These are phyloP conservation scores for Aechmea fasciata DNA, from an alignment of 176 grass and related monocot species.

Conservation along the genomic window DNA sequence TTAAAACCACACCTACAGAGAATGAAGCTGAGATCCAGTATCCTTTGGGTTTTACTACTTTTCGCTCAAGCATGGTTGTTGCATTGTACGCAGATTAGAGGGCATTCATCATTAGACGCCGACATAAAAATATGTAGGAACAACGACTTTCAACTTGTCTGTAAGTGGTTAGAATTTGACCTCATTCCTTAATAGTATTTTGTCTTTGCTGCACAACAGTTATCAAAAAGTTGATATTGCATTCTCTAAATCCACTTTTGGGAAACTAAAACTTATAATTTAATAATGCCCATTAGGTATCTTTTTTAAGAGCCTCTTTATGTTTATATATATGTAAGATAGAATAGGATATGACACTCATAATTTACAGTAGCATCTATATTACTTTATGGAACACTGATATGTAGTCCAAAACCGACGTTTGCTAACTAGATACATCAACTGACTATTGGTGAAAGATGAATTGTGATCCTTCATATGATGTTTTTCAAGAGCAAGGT, in stretches of 20 bases:
- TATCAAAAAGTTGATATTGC: not conserved
- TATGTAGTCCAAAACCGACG: not conserved
- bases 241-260: not conserved
- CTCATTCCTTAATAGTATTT: not conserved
- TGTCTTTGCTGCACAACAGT: not conserved
- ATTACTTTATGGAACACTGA: not conserved
- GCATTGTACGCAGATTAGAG: constrained; percentile 10
- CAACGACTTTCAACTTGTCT: not conserved
- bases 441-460: not conserved
- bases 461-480: constrained; percentile 27
- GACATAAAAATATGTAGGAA: not conserved
- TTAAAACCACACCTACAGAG: constrained; percentile 29
- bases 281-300: not conserved
- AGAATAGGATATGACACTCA: not conserved
- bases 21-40: constrained; percentile 72
- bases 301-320: not conserved
- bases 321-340: not conserved
- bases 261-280: not conserved
- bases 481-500: constrained; percentile 57
- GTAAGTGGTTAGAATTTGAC: not conserved
- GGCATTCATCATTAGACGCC: not conserved
- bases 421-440: not conserved
- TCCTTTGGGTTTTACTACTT: constrained; percentile 28
- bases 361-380: not conserved
- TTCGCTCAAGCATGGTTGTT: not conserved